Evolutionary conservation across 495 filamentous ascomycete species (phyloP), one percentile per base, ranked within the genome.

Genomic region (Cercophora scortea): DNA sequence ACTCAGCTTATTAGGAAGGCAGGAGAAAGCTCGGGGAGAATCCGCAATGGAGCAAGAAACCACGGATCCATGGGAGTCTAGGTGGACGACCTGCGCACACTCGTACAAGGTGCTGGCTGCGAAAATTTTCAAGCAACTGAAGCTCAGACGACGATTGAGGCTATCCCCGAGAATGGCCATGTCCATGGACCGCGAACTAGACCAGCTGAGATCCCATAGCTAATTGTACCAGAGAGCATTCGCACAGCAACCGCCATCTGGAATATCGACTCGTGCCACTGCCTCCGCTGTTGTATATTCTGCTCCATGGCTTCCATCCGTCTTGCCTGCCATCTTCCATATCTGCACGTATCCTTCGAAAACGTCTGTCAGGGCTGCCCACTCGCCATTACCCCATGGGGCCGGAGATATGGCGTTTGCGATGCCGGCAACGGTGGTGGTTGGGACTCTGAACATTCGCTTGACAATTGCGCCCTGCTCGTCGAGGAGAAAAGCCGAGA

Each of bases 311-410:
- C 13, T 25, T 6, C 44, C 45, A 11, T 53, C 47, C 16, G 47
- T 45, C 4, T 51, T 45, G 1, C 55, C 60, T 1, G 52, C 39
- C 40, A 71, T 49, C 45, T 63, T 59, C 68, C 64, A 73, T 25
- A 73, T 56, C 55, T 69, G 56, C 42, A 73, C 59, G 35, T 69
- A 73, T 4, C 68, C 67, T n/a, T 50, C 57, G 10, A 56, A 50
- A 39, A 61, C 64, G 44, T 72, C 63, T n/a, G 66, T 64, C 45
- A 71, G 43, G 10, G 59, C 64, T 0, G 61, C 64, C 40, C 62
- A 62, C 39, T 49, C 47, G 38, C 71, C 66, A 39, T 63, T 62
- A 25, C 25, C 25, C 41, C 68, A 73, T 0, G 50, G 42, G 13
- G 65, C 64, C 2, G 69, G 66, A 10, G 55, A 38, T 12, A 71